A percentile compares a stretch with the other conserved stretches of the same genome.
Evolutionary conservation across 768 basidiomycete species (phyloP).

Genomic region (Serpula lacrymans): DNA sequence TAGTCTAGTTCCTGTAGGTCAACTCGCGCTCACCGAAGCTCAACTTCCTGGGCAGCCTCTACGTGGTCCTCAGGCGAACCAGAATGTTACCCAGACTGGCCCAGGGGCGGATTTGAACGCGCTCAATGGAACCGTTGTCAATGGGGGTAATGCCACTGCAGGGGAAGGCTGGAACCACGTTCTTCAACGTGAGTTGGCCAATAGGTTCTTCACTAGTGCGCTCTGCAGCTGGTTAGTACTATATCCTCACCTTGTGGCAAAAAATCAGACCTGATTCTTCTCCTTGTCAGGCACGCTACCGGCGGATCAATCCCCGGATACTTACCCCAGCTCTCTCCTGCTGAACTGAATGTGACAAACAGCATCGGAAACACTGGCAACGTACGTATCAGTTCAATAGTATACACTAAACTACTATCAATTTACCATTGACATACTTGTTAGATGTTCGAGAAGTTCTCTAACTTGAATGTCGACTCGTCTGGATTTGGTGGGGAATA

Average conservation of each 20-base stretch:
- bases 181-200: slow-evolving; percentile 72
- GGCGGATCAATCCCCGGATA: slow-evolving; percentile 78
- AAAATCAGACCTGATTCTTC: slow-evolving; percentile 3
- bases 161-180: slow-evolving; percentile 65
- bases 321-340: slow-evolving; percentile 64
- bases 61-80: slow-evolving; percentile 24
- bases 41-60: slow-evolving; percentile 69
- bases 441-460: slow-evolving; percentile 91
- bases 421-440: neutral
- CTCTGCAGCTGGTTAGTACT: slow-evolving; percentile 82
- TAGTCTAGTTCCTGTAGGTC: slow-evolving; percentile 70
- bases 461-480: slow-evolving; percentile 70
- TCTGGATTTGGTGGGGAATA: slow-evolving; percentile 86
- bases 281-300: slow-evolving; percentile 64
- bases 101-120: slow-evolving; percentile 59
- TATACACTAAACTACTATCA: neutral
- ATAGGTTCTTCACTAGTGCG: slow-evolving; percentile 78
- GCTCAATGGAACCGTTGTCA: slow-evolving; percentile 52
- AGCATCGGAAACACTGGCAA: slow-evolving; percentile 71
- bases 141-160: slow-evolving; percentile 60
- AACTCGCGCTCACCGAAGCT: slow-evolving; percentile 71
- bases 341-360: slow-evolving; percentile 65
- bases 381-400: no score
- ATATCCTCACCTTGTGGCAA: neutral
- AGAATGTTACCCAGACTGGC: slow-evolving; percentile 51